Conservation (phyloP, 495 filamentous ascomycete genomes). For the Tuber indicum region DNA sequence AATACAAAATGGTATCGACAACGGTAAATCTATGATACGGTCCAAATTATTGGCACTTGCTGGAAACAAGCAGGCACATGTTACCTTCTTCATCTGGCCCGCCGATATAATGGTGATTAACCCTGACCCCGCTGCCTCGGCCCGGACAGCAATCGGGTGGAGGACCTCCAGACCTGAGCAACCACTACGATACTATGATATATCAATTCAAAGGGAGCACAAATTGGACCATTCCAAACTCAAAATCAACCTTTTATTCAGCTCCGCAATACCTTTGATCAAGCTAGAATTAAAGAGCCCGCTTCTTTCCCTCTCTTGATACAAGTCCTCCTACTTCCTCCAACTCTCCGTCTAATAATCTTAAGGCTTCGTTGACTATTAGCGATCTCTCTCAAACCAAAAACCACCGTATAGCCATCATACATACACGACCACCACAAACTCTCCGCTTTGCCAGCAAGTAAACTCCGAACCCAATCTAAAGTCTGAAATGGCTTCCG, state of each 20-base stretch:
- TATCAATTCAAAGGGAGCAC: neutral
- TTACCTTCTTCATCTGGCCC: neutral
- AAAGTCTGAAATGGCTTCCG: neutral
- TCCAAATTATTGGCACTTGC: neutral
- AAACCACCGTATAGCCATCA: neutral
- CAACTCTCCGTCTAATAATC: neutral
- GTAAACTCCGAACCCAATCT: neutral
- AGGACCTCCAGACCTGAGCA: neutral
- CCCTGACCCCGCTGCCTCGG: neutral
- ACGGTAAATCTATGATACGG: neutral
- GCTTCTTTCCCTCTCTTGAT: neutral
- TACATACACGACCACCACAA: neutral
- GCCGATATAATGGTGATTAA: neutral
- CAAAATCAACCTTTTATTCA: neutral
- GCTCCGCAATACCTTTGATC: neutral
- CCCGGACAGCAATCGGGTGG: neutral
- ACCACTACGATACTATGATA: neutral
- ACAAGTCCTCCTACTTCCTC: neutral
- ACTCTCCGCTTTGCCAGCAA: neutral
- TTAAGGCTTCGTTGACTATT: neutral
- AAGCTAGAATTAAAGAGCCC: neutral
- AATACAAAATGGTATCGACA: neutral
- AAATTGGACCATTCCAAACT: neutral
- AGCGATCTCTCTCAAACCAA: neutral
- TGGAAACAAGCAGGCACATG: neutral